Evolutionary conservation across 108 stramenopile species (phyloP).

Genomic region (Skeletonema tropicum): DNA sequence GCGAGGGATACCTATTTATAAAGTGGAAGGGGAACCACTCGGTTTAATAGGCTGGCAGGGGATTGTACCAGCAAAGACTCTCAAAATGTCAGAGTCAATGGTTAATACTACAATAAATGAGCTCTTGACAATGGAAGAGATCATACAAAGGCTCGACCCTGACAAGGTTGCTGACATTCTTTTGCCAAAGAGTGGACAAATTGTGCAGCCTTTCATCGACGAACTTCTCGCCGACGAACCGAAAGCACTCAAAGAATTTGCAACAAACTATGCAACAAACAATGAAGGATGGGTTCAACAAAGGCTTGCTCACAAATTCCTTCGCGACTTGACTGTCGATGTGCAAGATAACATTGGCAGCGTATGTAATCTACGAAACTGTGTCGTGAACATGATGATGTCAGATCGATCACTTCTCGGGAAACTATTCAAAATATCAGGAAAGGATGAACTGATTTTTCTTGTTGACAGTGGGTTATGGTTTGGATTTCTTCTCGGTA

Average conservation of each 20-base stretch:
- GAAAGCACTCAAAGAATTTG: slow-evolving; percentile 32
- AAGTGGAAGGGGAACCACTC: slow-evolving; percentile 53
- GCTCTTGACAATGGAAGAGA: slow-evolving; percentile 53
- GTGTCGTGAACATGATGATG: slow-evolving; percentile 63
- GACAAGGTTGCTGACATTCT: slow-evolving; percentile 50
- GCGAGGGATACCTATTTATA: slow-evolving; percentile 52
- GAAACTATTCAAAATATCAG: slow-evolving; percentile 53
- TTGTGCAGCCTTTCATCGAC: slow-evolving; percentile 53
- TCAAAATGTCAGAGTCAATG: slow-evolving; percentile 64
- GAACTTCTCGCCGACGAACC: slow-evolving; percentile 55
- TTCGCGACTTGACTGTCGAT: slow-evolving; percentile 50
- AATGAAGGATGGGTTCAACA: slow-evolving; percentile 45
- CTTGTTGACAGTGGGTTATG: slow-evolving; percentile 57
- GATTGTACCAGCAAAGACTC: slow-evolving; percentile 56
- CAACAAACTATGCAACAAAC: slow-evolving; percentile 38
- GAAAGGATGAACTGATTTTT: slow-evolving; percentile 54
- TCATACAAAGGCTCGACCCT: slow-evolving; percentile 55
- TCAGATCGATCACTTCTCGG: slow-evolving; percentile 53
- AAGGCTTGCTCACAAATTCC: slow-evolving; percentile 47
- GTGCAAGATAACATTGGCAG: slow-evolving; percentile 53
- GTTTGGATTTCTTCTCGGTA: slow-evolving; percentile 68
- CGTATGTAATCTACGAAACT: slow-evolving; percentile 50
- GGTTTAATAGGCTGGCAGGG: slow-evolving; percentile 61
- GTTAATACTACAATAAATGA: slow-evolving; percentile 56
- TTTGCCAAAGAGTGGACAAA: slow-evolving; percentile 39